Percentiles rank a stretch among this genome's conserved stretches.
These are phyloP conservation scores for Paramecium sonneborni DNA, from an alignment of 73 alveolate species.

Conservation along the genomic window DNA sequence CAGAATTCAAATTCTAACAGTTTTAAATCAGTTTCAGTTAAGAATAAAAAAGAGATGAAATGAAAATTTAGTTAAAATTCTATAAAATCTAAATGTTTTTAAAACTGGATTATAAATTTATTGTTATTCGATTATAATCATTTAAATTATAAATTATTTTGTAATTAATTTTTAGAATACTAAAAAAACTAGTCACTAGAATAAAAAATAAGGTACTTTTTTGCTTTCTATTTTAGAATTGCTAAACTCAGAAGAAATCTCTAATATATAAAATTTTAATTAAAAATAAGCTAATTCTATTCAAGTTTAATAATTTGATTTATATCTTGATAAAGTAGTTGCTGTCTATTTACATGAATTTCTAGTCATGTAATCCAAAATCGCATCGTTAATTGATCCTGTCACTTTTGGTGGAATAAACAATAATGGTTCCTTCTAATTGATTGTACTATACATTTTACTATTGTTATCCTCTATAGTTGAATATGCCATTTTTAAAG, in stretches of 20 bases:
- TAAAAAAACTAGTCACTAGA: neutral
- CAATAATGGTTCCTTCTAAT: neutral
- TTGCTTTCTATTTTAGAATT: too few relatives aligned
- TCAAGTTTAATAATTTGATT: neutral
- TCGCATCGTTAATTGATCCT: conserved; percentile 16
- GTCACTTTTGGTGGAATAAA: neutral
- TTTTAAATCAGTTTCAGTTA: neutral
- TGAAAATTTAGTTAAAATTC: neutral
- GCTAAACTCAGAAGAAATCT: neutral
- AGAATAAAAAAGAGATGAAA: neutral
- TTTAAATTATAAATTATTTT: neutral
- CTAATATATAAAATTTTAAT: neutral
- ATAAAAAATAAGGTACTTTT: too few relatives aligned
- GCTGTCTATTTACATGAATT: neutral
- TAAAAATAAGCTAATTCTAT: neutral
- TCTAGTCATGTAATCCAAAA: neutral
- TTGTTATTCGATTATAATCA: neutral
- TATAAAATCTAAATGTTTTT: neutral
- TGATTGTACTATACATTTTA: neutral
- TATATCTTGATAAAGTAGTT: neutral
- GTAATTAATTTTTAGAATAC: neutral
- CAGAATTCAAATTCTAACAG: neutral
- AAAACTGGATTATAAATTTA: neutral
- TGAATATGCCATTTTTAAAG: neutral
- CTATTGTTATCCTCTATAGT: neutral